Evolutionary conservation across 2,329 filamentous ascomycete genomes (phyloP), one percentile per base, ranked within the genome.

Genomic region (Verticillium nonalfalfae): DNA sequence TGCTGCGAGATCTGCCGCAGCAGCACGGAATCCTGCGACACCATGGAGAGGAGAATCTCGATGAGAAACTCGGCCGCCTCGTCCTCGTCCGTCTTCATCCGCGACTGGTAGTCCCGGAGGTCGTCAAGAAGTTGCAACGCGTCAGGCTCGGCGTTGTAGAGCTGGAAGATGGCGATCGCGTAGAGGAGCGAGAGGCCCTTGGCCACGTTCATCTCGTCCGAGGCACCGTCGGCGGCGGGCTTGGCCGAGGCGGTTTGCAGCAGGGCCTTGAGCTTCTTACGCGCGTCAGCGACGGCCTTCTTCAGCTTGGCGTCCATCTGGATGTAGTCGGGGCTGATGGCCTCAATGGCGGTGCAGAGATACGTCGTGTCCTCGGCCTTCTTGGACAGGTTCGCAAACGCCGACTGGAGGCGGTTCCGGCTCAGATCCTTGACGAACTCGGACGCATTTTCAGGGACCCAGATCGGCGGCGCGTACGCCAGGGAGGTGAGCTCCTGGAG

Each of bases 61-160:
- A 97, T 87, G 9, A 97, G 76, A 33, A 91, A 82, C 69, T 91
- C 87, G 0, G 91, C 84, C 1, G 78, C 74, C 68, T 85, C 79
- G 45, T 84, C 75, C 65, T 85, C 80, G 0, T 76, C 75, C 58
- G 81, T 78, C 66, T 86, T 82, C 58, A 90, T 80, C 69, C 86
- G 87, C 54, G 90, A 82, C 62, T 89, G 89, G 72, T 90, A 93
- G 62, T 89, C 80, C 66, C 89, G 85, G n/a, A 97, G 81, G 67
- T 97, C 94, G 60, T 90, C 85, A 9, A 97, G 78, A 64, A 95
- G 88, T 57, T 89, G 87, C 26, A 97, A 84, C 0, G 93, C 91
- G 70, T 98, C 95, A 0, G 90, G 82, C 62, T 97, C 93, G 31
- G 92, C 91, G 69, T 94, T 93, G 76, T 97, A 97, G 9, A 97